Evolutionary conservation across 768 basidiomycete species (phyloP).

Genomic region (Podaxis sp.): DNA sequence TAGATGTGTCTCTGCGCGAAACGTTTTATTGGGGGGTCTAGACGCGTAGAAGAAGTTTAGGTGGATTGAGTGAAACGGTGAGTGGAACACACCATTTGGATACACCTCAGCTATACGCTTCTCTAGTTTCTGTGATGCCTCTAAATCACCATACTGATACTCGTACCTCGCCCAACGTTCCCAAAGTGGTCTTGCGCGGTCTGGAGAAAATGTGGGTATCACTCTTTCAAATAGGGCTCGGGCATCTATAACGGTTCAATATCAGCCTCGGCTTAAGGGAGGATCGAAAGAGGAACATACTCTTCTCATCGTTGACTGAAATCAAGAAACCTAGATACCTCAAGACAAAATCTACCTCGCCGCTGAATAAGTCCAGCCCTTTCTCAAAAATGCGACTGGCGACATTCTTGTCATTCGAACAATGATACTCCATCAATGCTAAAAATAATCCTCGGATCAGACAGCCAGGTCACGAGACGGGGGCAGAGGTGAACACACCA

Average conservation of each 20-base stretch:
- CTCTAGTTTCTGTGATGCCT: slow-evolving; percentile 85
- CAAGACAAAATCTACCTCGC: slow-evolving; percentile 82
- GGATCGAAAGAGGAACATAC: slow-evolving; percentile 44
- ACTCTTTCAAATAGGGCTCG: slow-evolving; percentile 93
- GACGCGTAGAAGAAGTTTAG: not conserved
- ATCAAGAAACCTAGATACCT: slow-evolving; percentile 92
- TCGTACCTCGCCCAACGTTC: slow-evolving; percentile 96
- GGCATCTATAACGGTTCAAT: slow-evolving; percentile 60
- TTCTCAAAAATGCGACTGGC: slow-evolving; percentile 93
- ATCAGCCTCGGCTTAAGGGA: slow-evolving; percentile 8
- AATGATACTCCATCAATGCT: slow-evolving; percentile 97
- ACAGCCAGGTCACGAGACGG: slow-evolving; percentile 5
- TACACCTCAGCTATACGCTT: slow-evolving; percentile 86
- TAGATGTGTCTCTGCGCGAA: slow-evolving; percentile 87
- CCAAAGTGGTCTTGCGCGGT: slow-evolving; percentile 85
- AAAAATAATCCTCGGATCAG: slow-evolving; percentile 6
- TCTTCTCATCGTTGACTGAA: slow-evolving; percentile 92
- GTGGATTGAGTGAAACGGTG: slow-evolving; percentile 5
- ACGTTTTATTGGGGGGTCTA: slow-evolving; percentile 88
- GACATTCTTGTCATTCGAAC: slow-evolving; percentile 70
- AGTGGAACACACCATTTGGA: slow-evolving; percentile 61
- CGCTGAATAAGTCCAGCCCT: slow-evolving; percentile 79
- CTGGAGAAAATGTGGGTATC: slow-evolving; percentile 72
- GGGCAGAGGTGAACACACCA: slow-evolving; percentile 42
- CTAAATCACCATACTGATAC: slow-evolving; percentile 92